Base-by-base conservation (phyloP, 2,329 filamentous ascomycete species). In the Trichophaea hybrida region DNA sequence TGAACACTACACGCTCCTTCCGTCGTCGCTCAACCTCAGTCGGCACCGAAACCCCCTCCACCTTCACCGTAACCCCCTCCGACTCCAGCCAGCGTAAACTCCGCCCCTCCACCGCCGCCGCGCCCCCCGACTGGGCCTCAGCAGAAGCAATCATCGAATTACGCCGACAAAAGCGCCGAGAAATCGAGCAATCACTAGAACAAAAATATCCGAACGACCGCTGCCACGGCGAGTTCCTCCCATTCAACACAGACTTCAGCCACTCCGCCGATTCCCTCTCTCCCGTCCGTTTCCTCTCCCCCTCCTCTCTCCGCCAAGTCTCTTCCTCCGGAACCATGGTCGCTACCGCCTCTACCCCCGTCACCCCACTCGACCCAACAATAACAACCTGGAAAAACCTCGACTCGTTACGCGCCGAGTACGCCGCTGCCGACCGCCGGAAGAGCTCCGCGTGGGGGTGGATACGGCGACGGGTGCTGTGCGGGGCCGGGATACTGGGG, bases 191-290 rank as follows among this genome's bases (percentile, higher is more conserved):
- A n/a, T 58, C 53, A 5, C 55, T 62, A 8, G 44, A 35, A 12
- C 58, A 60, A 17, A 62, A 62, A 58, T 62, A 62, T 40, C 61
- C 61, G 24, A 62, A 62, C 40, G 61, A 62, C 55, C 58, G 61
- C 12, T 56, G 54, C 12, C 58, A 60, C 17, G 61, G 61, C 37
- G 61, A 60, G 17, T 61, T 61, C 40, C 55, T 63, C 17, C 61
- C 59, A 6, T 63, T 61, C 55, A 52, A 46, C 34, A 55, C 55
- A 17, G 61, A 57, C 32, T 63, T 61, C 44, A 51, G 50, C 24
- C 61, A 61, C 43, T 54, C 48, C 35, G 57, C 54, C 44, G 61
- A 63, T 31, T 57, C 55, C 2, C 59, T 63, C 24, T 63, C 55
- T 6, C 61, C 61, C 17, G 61, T 62, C 6, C 50, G 35, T 31